Evolutionary conservation across 164 flowering plant genomes (phyloP).

Genomic region (Paratinospora sagittata): DNA sequence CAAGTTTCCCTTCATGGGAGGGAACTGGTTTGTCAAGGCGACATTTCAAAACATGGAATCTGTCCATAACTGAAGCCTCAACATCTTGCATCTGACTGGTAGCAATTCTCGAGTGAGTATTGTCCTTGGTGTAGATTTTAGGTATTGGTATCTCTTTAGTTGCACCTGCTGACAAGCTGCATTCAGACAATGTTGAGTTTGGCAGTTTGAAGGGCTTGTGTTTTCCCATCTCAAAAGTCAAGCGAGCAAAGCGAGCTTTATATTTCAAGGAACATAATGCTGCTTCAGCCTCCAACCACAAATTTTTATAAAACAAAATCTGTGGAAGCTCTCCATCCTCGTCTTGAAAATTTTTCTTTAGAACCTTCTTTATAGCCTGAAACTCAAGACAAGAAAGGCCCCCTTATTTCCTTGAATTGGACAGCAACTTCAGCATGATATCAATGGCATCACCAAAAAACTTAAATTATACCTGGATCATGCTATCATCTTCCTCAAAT

Average conservation of each 20-base stretch:
- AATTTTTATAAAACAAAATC: constrained; percentile 50
- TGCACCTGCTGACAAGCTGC: no score
- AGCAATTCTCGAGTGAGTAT: constrained; percentile 14
- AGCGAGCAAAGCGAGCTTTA: constrained; percentile 47
- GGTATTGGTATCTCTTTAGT: background rate
- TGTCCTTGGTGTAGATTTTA: constrained; percentile 6
- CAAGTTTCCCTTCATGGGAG: constrained; percentile 12
- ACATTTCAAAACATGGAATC: constrained; percentile 35
- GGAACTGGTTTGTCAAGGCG: constrained; percentile 28
- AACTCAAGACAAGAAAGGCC: constrained; percentile 8
- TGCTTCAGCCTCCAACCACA: constrained; percentile 96
- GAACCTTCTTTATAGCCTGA: constrained; percentile 57
- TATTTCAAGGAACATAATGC: constrained; percentile 57
- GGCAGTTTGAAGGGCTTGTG: constrained; percentile 12
- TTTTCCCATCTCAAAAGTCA: constrained; percentile 47
- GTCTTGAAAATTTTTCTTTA: constrained; percentile 43
- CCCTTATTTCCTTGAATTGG: background rate
- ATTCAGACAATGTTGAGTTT: background rate
- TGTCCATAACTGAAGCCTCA: constrained; percentile 39
- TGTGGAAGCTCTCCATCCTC: constrained; percentile 39
- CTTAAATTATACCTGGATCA: constrained; percentile 41
- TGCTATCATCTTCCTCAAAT: constrained; percentile 25
- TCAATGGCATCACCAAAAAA: background rate
- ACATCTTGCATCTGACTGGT: constrained; percentile 18
- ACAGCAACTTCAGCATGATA: background rate